phyloP scores from a whole-genome alignment of 257 asterid genomes.

The Capsicum baccatum region DNA sequence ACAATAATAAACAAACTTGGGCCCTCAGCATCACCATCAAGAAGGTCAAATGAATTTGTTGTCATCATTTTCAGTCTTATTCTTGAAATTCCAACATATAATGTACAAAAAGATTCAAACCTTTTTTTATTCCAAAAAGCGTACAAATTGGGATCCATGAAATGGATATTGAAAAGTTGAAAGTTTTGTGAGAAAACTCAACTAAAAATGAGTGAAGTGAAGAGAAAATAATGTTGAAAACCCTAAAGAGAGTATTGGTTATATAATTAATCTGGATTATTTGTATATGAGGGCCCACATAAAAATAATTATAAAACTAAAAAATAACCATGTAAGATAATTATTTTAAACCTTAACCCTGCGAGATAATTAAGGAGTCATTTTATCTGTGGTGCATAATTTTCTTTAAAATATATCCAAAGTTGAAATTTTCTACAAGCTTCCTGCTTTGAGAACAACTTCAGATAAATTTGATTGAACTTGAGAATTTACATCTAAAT shows the following conservation, averaged over 20 bases:
- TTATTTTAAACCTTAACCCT: too few relatives aligned
- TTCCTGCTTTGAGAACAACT: too few relatives aligned
- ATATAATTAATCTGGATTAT: too few relatives aligned
- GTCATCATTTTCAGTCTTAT: slow-evolving; percentile 41
- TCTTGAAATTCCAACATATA: background rate
- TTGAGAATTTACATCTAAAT: too few relatives aligned
- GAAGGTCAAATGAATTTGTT: slow-evolving; percentile 60
- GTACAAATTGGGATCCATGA: slow-evolving; percentile 46
- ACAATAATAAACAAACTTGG: slow-evolving; percentile 58
- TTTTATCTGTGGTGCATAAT: too few relatives aligned
- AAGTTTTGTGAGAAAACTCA: slow-evolving; percentile 35
- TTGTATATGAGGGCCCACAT: too few relatives aligned
- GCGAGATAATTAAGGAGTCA: too few relatives aligned
- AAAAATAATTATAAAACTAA: too few relatives aligned
- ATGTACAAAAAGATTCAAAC: slow-evolving; percentile 22
- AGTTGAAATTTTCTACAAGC: too few relatives aligned
- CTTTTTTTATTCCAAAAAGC: background rate
- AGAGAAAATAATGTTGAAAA: slow-evolving; percentile 35
- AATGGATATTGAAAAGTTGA: background rate
- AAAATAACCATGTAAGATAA: too few relatives aligned
- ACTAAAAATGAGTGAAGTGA: slow-evolving; percentile 33
- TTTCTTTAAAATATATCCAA: too few relatives aligned
- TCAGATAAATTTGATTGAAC: too few relatives aligned
- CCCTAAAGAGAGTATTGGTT: slow-evolving; percentile 34
- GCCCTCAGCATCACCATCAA: slow-evolving; percentile 72